A percentile compares a stretch with the other conserved stretches of the same genome.
These are phyloP conservation scores for Pseudozyma pruni DNA, from an alignment of 1,284 basidiomycete genomes.

Conservation along the genomic window DNA sequence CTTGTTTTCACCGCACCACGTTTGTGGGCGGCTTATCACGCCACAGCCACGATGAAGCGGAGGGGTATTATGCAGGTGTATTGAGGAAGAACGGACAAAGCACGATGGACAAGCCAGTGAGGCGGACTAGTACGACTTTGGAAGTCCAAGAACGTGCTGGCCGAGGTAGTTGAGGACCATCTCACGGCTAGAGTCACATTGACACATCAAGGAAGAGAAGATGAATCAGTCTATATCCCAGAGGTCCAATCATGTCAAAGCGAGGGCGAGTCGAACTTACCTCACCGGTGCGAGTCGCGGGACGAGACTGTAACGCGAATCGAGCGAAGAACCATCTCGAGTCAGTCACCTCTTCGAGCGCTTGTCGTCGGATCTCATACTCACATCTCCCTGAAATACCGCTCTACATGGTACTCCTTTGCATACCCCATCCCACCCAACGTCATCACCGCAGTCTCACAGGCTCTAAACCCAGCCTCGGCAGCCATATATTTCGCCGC, in stretches of 20 bases:
- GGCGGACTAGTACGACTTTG: slow-evolving; percentile 57
- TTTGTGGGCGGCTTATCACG: too few relatives aligned
- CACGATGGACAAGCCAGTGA: too few relatives aligned
- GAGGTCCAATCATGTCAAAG: not conserved
- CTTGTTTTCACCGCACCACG: too few relatives aligned
- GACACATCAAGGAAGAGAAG: not conserved
- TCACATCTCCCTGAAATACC: slow-evolving; percentile 57
- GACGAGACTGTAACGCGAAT: slow-evolving; percentile 46
- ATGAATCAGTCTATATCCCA: not conserved
- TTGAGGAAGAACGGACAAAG: too few relatives aligned
- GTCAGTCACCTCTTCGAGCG: not conserved
- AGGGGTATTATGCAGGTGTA: too few relatives aligned
- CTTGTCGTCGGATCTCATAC: not conserved
- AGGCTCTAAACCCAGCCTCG: slow-evolving; percentile 63
- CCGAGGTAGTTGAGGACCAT: slow-evolving; percentile 64
- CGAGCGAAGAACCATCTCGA: not conserved
- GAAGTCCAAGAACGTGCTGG: slow-evolving; percentile 50
- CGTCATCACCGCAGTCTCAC: slow-evolving; percentile 55
- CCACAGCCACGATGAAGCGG: too few relatives aligned
- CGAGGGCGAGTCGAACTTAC: slow-evolving; percentile 8
- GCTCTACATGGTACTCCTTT: slow-evolving; percentile 54
- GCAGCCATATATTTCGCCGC: slow-evolving; percentile 67
- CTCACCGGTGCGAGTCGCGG: slow-evolving; percentile 62
- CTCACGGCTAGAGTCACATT: slow-evolving; percentile 49
- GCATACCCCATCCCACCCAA: slow-evolving; percentile 67